Conservation (phyloP, 2,329 filamentous ascomycete species). For the Neurospora sp. region DNA sequence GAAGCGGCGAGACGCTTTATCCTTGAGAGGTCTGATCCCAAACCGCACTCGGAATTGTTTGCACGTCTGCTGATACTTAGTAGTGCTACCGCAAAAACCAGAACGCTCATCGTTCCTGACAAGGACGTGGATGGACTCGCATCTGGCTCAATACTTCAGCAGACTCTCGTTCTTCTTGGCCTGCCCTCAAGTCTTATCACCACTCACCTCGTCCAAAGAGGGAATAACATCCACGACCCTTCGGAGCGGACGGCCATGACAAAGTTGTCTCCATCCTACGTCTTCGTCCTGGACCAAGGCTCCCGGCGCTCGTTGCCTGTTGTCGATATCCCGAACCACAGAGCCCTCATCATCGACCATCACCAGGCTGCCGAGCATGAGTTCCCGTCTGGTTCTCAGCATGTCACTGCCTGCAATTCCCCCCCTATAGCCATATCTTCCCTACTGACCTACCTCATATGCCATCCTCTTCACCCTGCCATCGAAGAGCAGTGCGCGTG, state of each 20-base stretch:
- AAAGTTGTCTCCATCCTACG: slow-evolving; percentile 38
- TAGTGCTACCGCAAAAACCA: slow-evolving; percentile 40
- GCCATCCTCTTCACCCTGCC: slow-evolving; percentile 37
- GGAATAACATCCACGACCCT: slow-evolving; percentile 46
- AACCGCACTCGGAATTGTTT: neutral
- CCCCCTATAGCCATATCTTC: slow-evolving; percentile 57
- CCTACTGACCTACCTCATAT: slow-evolving; percentile 54
- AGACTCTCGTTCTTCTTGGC: slow-evolving; percentile 49
- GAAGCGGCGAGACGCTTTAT: slow-evolving; percentile 45
- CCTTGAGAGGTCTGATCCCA: slow-evolving; percentile 38
- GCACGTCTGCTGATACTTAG: neutral
- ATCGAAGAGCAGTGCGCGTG: slow-evolving; percentile 44
- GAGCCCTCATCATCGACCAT: slow-evolving; percentile 54
- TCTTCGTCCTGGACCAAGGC: slow-evolving; percentile 58
- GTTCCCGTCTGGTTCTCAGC: slow-evolving; percentile 43
- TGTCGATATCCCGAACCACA: slow-evolving; percentile 34
- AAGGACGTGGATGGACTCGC: slow-evolving; percentile 60
- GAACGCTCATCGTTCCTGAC: slow-evolving; percentile 53
- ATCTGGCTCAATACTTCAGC: slow-evolving; percentile 52
- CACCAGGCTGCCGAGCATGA: slow-evolving; percentile 44
- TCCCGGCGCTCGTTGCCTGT: slow-evolving; percentile 45
- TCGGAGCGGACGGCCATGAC: slow-evolving; percentile 41
- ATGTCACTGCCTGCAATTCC: slow-evolving; percentile 52
- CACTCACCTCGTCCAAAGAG: slow-evolving; percentile 50
- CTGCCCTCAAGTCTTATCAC: slow-evolving; percentile 41